Evolutionary conservation across 2,329 filamentous ascomycete species (phyloP).

Genomic region (Epichloe gansuensis): DNA sequence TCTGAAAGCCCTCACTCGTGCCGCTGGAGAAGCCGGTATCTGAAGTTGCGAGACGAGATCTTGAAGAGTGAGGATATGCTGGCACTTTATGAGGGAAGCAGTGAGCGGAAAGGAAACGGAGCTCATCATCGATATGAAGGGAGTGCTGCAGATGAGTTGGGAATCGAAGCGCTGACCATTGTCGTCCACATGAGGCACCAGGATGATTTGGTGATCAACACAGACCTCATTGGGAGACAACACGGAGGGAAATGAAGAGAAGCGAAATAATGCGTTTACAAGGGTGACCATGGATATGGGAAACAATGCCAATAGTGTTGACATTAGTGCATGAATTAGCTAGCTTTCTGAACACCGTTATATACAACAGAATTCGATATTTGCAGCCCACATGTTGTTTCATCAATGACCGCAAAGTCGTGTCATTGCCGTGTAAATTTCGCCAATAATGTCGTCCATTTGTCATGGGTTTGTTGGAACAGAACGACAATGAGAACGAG

Average conservation of each 20-base stretch:
- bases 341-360: neutral
- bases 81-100: constrained; percentile 10
- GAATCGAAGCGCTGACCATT: constrained; percentile 36
- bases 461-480: neutral
- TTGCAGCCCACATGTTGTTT: too few species aligned
- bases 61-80: constrained; percentile 28
- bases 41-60: constrained; percentile 27
- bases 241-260: neutral
- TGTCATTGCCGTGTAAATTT: too few species aligned
- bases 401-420: too few species aligned
- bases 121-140: neutral
- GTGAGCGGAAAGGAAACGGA: constrained; percentile 8
- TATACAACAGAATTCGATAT: too few species aligned
- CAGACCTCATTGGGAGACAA: constrained; percentile 18
- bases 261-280: neutral
- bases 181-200: constrained; percentile 36
- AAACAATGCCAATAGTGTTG: neutral
- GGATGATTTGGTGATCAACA: constrained; percentile 40
- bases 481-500: neutral
- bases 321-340: neutral
- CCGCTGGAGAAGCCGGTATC: constrained; percentile 29
- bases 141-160: constrained; percentile 20
- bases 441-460: too few species aligned
- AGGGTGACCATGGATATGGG: too few species aligned
- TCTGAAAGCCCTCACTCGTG: constrained; percentile 21